Percentiles rank a stretch among this genome's conserved stretches.
phyloP scores from a whole-genome alignment of 495 filamentous ascomycete species.

The Opeltia flavorubescens region DNA sequence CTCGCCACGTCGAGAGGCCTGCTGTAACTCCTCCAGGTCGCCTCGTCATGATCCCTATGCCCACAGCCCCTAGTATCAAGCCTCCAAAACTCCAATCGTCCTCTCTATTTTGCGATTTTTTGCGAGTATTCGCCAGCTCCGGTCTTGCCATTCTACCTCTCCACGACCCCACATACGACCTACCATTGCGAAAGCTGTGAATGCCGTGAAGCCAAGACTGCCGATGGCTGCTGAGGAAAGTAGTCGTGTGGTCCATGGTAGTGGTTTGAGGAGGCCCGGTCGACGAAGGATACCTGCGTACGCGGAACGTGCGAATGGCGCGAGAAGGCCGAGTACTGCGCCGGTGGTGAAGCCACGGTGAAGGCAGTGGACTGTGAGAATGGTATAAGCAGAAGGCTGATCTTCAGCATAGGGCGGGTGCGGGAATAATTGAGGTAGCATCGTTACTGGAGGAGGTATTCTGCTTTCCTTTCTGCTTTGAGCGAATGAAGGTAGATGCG shows the following conservation, averaged over 20 bases:
- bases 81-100: slow-evolving; percentile 37
- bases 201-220: slow-evolving; percentile 14
- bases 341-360: slow-evolving; percentile 38
- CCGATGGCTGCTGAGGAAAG: slow-evolving; percentile 25
- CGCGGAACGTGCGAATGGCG: slow-evolving; percentile 11
- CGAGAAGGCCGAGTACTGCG: slow-evolving; percentile 25
- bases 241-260: slow-evolving; percentile 12
- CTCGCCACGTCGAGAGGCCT: slow-evolving; percentile 23
- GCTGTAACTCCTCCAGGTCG: slow-evolving; percentile 19
- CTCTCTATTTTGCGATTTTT: slow-evolving; percentile 34
- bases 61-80: slow-evolving; percentile 21
- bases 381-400: slow-evolving; percentile 33
- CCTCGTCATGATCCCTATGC: slow-evolving; percentile 14
- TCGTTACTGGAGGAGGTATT: slow-evolving; percentile 9
- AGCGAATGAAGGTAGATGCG: too few relatives aligned
- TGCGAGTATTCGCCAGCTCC: slow-evolving; percentile 41
- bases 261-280: neutral
- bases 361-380: slow-evolving; percentile 44
- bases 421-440: slow-evolving; percentile 35
- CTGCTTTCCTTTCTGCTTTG: too few relatives aligned
- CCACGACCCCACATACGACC: slow-evolving; percentile 38
- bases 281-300: slow-evolving; percentile 8
- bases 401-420: slow-evolving; percentile 46
- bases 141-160: slow-evolving; percentile 49
- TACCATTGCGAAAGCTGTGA: slow-evolving; percentile 22